Evolutionary conservation across 2,329 filamentous ascomycete genomes (phyloP), one percentile per base, ranked within the genome.

Genomic region (Fusarium begoniae): DNA sequence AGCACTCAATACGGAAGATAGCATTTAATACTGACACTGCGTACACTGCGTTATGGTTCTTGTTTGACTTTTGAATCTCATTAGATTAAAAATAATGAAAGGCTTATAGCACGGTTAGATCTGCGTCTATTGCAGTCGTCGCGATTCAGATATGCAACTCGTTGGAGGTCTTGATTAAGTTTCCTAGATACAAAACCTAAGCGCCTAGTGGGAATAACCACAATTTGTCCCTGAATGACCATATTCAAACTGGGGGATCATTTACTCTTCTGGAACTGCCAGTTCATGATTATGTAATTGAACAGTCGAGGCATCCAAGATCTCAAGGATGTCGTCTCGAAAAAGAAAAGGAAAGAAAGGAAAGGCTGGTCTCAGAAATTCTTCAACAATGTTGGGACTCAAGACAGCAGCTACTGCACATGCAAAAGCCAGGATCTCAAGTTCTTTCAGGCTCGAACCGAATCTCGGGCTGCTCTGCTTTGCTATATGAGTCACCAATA

Each of bases 401-500:
- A 18, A 24, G 26, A 30, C 63, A 28, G 22, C 50, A 40, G 24
- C 20, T 22, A 32, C 60, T 66, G 67, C 68, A 71, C 66, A 51
- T 58, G 58, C 59, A 70, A 24, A 40, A 32, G 32, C 50, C 40
- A 71, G 44, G 48, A 38, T 61, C 32, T 37, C 54, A 43, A 41
- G 11, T 66, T 44, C 28, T 17, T 55, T 66, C 51, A 66, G 66
- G 60, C 54, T 70, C 40, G 38, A 66, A 61, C 26, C 20, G n/a
- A 59, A 40, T 70, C 26, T 66, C 40, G 26, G 69, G 65, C 53
- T 55, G 50, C 45, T 32, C 40, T 63, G 24, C 60, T 38, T 66
- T 18, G 22, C 22, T 30, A 17, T 60, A 30, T 63, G 67, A 74
- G 67, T 69, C 63, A 74, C 67, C 55, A 72, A 72, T 74, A 24